Percentiles rank a stretch among this genome's conserved stretches.
These are phyloP conservation scores for Coemansia sp. DNA, from an alignment of 192 early-diverging fungal species.

Conservation along the genomic window DNA sequence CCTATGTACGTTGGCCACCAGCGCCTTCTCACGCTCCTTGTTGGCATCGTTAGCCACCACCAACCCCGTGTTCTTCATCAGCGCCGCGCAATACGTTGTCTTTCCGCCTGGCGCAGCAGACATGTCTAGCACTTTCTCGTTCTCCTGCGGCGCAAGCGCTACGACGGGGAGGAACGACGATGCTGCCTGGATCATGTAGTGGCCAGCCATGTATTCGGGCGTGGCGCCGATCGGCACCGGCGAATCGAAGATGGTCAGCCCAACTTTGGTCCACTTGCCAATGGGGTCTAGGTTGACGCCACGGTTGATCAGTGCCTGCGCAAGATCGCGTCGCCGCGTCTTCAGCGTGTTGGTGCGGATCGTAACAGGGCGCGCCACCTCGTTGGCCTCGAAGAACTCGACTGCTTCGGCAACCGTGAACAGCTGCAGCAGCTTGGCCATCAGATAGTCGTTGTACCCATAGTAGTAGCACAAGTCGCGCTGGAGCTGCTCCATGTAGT, in stretches of 20 bases:
- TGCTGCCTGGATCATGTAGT: slow-evolving; percentile 98
- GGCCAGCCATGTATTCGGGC: slow-evolving; percentile 97
- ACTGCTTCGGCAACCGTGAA: slow-evolving; percentile 90
- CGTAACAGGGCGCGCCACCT: slow-evolving; percentile 91
- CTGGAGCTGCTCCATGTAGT: slow-evolving; percentile 84
- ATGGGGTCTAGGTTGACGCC: slow-evolving; percentile 98
- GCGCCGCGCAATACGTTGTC: slow-evolving; percentile 91
- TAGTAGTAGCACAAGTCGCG: slow-evolving; percentile 93
- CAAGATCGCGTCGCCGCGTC: slow-evolving; percentile 90
- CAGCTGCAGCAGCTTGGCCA: slow-evolving; percentile 88
- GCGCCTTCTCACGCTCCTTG: slow-evolving; percentile 86
- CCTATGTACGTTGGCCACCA: slow-evolving; percentile 91
- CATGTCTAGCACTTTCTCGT: slow-evolving; percentile 96
- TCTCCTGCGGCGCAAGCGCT: slow-evolving; percentile 90
- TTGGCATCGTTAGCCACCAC: slow-evolving; percentile 97
- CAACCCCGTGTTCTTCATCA: slow-evolving; percentile 97
- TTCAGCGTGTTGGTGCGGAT: slow-evolving; percentile 97
- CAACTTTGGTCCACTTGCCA: slow-evolving; percentile 98
- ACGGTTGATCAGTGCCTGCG: slow-evolving; percentile 90
- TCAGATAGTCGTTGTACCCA: slow-evolving; percentile 90
- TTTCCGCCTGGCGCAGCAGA: slow-evolving; percentile 98
- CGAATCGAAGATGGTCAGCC: slow-evolving; percentile 93
- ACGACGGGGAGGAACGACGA: slow-evolving; percentile 98
- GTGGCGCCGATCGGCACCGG: slow-evolving; percentile 96
- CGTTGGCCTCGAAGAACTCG: slow-evolving; percentile 99